Conservation (phyloP, 2,329 filamentous ascomycete genomes). For the Metarhizium brunneum region DNA sequence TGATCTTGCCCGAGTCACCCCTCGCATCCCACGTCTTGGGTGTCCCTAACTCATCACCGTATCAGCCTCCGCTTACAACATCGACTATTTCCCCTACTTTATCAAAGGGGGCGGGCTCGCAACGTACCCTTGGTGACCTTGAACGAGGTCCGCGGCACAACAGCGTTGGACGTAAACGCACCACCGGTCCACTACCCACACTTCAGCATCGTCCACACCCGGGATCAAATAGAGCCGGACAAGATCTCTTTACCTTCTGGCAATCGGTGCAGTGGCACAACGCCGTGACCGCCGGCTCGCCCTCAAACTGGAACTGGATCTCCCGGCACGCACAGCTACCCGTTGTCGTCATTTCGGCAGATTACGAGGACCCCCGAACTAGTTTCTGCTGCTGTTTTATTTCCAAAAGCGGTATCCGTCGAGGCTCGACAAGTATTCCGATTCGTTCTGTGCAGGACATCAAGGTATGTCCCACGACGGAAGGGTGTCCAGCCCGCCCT, state of each 20-base stretch:
- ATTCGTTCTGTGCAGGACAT: not conserved
- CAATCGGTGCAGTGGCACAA: conserved; percentile 46
- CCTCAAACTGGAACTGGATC: conserved; percentile 26
- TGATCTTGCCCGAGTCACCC: conserved; percentile 42
- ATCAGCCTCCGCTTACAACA: too few relatives aligned
- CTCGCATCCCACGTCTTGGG: conserved; percentile 37
- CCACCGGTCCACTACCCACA: conserved; percentile 35
- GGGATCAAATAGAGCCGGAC: not conserved
- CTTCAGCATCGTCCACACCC: not conserved
- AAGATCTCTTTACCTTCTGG: conserved; percentile 33
- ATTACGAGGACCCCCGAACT: not conserved
- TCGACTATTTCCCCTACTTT: too few relatives aligned
- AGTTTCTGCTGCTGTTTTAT: not conserved
- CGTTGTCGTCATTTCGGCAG: conserved; percentile 9
- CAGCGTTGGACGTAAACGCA: conserved; percentile 45
- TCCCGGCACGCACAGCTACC: conserved; percentile 29
- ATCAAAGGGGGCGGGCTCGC: not conserved
- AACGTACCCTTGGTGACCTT: conserved; percentile 37
- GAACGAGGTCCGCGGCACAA: conserved; percentile 37
- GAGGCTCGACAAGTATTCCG: conserved; percentile 4
- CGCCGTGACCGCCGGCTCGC: conserved; percentile 30
- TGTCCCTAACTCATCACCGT: conserved; percentile 21
- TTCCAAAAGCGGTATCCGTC: not conserved
- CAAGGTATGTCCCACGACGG: not conserved
- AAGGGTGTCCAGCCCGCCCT: not conserved